These are phyloP conservation scores for Saturnispora zaruensis DNA, from an alignment of 805 yeast genomes.

Conservation along the genomic window DNA sequence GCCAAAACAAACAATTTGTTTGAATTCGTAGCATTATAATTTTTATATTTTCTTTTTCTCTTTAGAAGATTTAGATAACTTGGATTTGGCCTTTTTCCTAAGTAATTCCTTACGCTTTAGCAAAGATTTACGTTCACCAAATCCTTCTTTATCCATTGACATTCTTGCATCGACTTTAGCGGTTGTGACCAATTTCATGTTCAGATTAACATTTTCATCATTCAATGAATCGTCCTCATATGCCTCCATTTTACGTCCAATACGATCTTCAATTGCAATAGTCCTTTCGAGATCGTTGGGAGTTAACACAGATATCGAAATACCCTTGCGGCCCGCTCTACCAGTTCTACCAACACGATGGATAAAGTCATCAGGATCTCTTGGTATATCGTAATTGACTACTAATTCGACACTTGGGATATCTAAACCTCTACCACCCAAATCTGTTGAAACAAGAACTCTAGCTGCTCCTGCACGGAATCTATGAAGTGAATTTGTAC, in stretches of 20 bases:
- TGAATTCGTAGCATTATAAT: not conserved
- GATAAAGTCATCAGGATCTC: constrained; percentile 75
- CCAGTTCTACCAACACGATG: constrained; percentile 96
- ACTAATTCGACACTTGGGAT: constrained; percentile 75
- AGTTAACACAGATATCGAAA: constrained; percentile 70
- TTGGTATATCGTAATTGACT: constrained; percentile 71
- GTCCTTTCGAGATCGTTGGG: constrained; percentile 80
- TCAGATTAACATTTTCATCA: constrained; percentile 54
- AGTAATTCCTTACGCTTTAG: constrained; percentile 16
- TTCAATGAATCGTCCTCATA: constrained; percentile 67
- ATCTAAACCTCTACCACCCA: constrained; percentile 85
- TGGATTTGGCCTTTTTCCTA: not conserved
- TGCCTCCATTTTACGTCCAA: constrained; percentile 70
- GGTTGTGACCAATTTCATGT: constrained; percentile 58
- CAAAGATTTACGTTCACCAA: constrained; percentile 51
- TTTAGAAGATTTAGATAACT: not conserved
- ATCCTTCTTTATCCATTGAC: constrained; percentile 89
- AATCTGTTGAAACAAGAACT: constrained; percentile 88
- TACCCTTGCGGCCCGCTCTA: constrained; percentile 91
- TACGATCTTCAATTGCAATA: constrained; percentile 78
- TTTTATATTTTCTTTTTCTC: not conserved
- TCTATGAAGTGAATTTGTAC: constrained; percentile 85
- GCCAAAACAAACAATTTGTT: not conserved
- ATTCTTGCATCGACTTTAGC: constrained; percentile 87
- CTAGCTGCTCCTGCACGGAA: constrained; percentile 93